Evolutionary conservation across 1,284 basidiomycete genomes (phyloP), one percentile per base, ranked within the genome.

Genomic region (Leccinum solheimii): DNA sequence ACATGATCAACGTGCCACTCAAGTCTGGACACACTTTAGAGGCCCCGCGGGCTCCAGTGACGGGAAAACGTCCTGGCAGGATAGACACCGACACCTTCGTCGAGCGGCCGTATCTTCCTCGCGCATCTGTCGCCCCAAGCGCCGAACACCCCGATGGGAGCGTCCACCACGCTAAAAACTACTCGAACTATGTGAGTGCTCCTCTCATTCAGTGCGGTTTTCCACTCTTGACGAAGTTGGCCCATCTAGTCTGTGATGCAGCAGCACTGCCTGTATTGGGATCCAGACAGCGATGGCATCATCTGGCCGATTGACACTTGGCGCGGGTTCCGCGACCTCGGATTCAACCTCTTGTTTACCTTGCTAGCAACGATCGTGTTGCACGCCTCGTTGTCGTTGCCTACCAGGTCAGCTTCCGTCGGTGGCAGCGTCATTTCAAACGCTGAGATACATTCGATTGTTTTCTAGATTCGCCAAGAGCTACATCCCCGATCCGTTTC

Each of bases 271-370:
- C 58, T 72, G 16, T 81, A 78, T 66, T 81, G 81, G 66, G 81
- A 81, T 57, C 65, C 64, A 11, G 80, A 80, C 64, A 26, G 56
- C 10, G 80, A 83, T 60, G 78, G 80, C 16, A 62, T 82, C 48
- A 76, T 83, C 56, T 82, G 79, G 76, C 82, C 81, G 3, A 65
- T 68, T 11, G 79, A 83, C 62, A 83, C 82, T 11, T 81, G 73
- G 70, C 70, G 70, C 27, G 78, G 76, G 7, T 79, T 82, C 66
- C 72, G 75, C 58, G 72, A 73, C 51, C 75, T 83, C 23, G 77
- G 79, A 6, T 82, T 79, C 71, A 77, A 76, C 58, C 40, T 80
- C 55, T 60, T 81, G 58, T 72, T 82, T 60, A 69, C 73, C 60
- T 57, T 76, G 13, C 56, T 80, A 34, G 73, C 79, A 30, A 69